Percentiles rank a stretch among this genome's conserved stretches.
Conservation (phyloP, 2,329 filamentous ascomycete species). For the Geoglossum cookeanum region DNA sequence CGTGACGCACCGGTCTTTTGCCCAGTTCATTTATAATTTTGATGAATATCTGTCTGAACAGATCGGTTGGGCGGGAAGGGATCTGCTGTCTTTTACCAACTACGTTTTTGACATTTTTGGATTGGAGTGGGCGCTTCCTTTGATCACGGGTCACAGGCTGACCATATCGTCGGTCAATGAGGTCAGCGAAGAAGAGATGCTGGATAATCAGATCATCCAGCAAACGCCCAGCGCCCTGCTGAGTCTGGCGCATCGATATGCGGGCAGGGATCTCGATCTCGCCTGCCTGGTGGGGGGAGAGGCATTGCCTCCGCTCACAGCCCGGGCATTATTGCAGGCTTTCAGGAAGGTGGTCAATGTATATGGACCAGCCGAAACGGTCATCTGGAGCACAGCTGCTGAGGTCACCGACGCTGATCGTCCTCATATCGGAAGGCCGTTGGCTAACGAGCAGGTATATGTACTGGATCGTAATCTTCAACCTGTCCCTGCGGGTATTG, state of each 20-base stretch:
- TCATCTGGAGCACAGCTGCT: too few species aligned
- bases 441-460: too few species aligned
- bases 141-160: too few species aligned
- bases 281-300: constrained; percentile 14
- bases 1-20: constrained; percentile 4
- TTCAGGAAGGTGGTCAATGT: constrained; percentile 11
- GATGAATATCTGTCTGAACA: constrained; percentile 10
- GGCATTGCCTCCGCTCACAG: constrained; percentile 7
- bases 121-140: too few species aligned
- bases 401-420: too few species aligned
- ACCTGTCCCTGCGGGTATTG: constrained; percentile 5
- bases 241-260: constrained; percentile 10
- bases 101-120: too few species aligned
- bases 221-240: constrained; percentile 13
- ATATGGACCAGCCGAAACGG: constrained; percentile 14
- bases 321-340: constrained; percentile 10
- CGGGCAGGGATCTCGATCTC: constrained; percentile 12
- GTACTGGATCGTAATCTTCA: too few species aligned
- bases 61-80: too few species aligned
- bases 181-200: too few species aligned
- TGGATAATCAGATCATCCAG: constrained; percentile 7
- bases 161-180: too few species aligned
- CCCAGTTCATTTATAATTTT: constrained; percentile 10
- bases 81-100: too few species aligned
- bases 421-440: too few species aligned